Base-by-base conservation (phyloP, 225 moss, liverwort and hornwort species). In the Thuidium tamariscinum region DNA sequence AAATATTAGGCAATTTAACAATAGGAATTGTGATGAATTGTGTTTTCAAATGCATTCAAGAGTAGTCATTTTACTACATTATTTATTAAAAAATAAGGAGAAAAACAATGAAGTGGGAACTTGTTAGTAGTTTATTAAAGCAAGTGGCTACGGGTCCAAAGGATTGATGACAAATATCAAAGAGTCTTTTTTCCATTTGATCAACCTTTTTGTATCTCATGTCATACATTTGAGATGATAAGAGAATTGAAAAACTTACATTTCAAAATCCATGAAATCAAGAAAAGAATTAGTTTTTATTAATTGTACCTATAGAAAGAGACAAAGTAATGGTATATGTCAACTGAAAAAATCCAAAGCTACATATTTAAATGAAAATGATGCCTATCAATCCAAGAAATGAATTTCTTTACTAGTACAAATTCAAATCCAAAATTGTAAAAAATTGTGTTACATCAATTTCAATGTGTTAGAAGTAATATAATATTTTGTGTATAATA, bases 371-470 rank as follows among this genome's bases (percentile, higher is more conserved):
- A 71, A 71, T 71, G 44, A 71, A 70, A 44, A 29, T 44, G 11
- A 72, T 72, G 11, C 10, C 2, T 29, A 44, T 17, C 0, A 27
- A 6, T 30, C 6, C 0, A 30, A 10, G 2, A 5, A 71, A 10
- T 29, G 3, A 72, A 10, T 72, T 72, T 30, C 2, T 46, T 72
- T 46, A 5, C 0, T 9, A 26, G 0, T 27, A 27, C 5, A 27
- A 71, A 42, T 70, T 42, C 16, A 42, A 42, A 17, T 29, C 8
- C 29, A 6, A 29, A 46, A 17, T 46, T 71, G 29, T 29, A 17
- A 9, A 2, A 42, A 42, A 44, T 44, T 44, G 3, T 71, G 1
- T 16, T 27, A 27, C 10, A 42, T 16, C 0, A 0, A 27, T 1
- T 29, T 71, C 6, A 71, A 71, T 17, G 3, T 7, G 0, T 71